A percentile compares a stretch with the other conserved stretches of the same genome.
phyloP scores from a whole-genome alignment of 306 rosid species.

The Heteromeles arbutifolia region DNA sequence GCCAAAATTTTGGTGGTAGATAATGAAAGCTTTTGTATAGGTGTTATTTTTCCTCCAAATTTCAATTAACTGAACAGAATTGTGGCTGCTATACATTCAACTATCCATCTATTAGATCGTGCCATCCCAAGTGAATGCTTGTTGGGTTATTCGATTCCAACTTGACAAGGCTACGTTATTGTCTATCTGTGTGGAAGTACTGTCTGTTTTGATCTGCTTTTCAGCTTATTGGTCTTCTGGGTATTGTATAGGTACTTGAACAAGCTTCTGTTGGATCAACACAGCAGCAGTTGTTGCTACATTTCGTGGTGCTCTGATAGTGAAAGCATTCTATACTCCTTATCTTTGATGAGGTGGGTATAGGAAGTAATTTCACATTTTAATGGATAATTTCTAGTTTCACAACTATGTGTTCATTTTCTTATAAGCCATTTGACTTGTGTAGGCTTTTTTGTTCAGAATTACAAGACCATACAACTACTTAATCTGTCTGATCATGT shows the following conservation, averaged over 20 bases:
- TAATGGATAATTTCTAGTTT: background rate
- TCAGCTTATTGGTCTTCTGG: background rate
- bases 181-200: background rate
- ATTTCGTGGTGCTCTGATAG: background rate
- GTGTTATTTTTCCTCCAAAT: background rate
- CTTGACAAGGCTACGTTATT: background rate
- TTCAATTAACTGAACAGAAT: too few species aligned
- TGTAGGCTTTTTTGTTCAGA: background rate
- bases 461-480: background rate
- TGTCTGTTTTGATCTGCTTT: background rate
- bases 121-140: background rate
- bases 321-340: slow-evolving; percentile 2
- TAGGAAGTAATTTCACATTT: background rate
- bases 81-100: background rate
- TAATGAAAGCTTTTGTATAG: background rate
- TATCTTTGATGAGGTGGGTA: slow-evolving; percentile 2
- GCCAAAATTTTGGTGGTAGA: background rate
- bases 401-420: background rate
- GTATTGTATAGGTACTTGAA: slow-evolving; percentile 19
- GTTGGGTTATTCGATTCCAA: background rate
- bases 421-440: background rate
- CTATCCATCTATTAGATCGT: background rate
- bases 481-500: background rate
- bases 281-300: slow-evolving; percentile 10
- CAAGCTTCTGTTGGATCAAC: background rate